phyloP scores from a whole-genome alignment of 2,329 filamentous ascomycete genomes.

The Scytalidium lignicola region DNA sequence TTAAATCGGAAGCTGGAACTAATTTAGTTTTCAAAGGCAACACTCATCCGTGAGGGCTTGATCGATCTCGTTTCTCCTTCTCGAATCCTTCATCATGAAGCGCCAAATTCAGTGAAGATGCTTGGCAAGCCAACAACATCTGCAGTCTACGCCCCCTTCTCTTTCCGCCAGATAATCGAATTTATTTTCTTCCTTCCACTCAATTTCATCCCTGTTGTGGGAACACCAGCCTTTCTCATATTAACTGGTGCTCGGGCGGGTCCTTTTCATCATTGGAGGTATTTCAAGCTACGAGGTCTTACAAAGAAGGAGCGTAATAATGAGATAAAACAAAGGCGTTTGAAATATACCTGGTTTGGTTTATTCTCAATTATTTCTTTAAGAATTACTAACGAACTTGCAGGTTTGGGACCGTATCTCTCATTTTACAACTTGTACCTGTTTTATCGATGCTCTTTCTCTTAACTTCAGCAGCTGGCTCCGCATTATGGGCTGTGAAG shows the following conservation, averaged over 20 bases:
- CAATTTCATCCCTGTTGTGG: constrained; percentile 80
- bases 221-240: constrained; percentile 79
- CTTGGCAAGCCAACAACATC: constrained; percentile 75
- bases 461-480: constrained; percentile 77
- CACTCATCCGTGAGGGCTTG: constrained; percentile 69
- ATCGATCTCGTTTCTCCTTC: constrained; percentile 63
- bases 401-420: constrained; percentile 77
- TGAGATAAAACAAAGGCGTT: constrained; percentile 61
- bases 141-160: constrained; percentile 83
- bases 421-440: constrained; percentile 82
- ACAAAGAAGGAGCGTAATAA: constrained; percentile 67
- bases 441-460: constrained; percentile 92
- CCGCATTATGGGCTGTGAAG: constrained; percentile 79
- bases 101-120: constrained; percentile 68
- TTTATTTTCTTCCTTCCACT: constrained; percentile 74
- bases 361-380: constrained; percentile 18
- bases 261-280: constrained; percentile 85
- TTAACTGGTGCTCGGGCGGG: constrained; percentile 84
- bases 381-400: background rate
- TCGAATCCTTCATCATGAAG: constrained; percentile 60
- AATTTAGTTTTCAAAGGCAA: constrained; percentile 36
- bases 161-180: constrained; percentile 82
- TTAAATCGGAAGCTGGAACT: background rate
- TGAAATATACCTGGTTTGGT: constrained; percentile 76
- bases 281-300: constrained; percentile 75